A percentile compares a stretch with the other conserved stretches of the same genome.
These are phyloP conservation scores for Babesia divergens DNA, from an alignment of 169 alveolate genomes.

Conservation along the genomic window DNA sequence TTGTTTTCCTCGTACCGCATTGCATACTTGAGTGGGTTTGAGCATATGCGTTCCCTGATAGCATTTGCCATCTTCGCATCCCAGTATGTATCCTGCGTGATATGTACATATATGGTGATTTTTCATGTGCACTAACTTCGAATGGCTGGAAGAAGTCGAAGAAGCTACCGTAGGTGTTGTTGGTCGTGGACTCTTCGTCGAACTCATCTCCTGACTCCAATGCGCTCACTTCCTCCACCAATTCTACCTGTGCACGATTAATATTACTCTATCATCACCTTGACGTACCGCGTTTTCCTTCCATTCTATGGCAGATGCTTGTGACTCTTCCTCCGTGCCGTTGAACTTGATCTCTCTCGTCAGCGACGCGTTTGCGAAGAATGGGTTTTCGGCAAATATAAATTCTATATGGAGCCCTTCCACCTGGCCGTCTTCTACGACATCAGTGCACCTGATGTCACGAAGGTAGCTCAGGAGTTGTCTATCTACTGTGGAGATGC, in stretches of 20 bases:
- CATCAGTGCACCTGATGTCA: constrained; percentile 38
- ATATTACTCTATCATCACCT: not conserved
- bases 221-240: constrained; percentile 1
- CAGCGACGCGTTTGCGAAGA: constrained; percentile 45
- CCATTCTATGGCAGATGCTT: constrained; percentile 31
- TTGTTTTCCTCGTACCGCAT: constrained; percentile 18
- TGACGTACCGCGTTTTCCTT: constrained; percentile 18
- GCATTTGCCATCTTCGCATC: constrained; percentile 49
- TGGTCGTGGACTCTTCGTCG: not conserved
- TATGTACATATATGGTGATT: not conserved
- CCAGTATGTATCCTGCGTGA: not conserved
- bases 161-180: not conserved
- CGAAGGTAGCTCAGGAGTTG: constrained; percentile 36
- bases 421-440: constrained; percentile 4
- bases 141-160: constrained; percentile 43
- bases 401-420: constrained; percentile 51
- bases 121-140: not conserved
- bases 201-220: not conserved
- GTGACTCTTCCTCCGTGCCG: constrained; percentile 12
- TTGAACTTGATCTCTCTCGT: constrained; percentile 6
- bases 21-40: constrained; percentile 59
- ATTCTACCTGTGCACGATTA: not conserved
- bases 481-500: constrained; percentile 34
- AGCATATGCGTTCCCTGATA: constrained; percentile 34
- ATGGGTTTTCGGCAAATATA: constrained; percentile 53